A percentile compares a stretch with the other conserved stretches of the same genome.
Conservation (phyloP, 148 eudicot species). For the Camellia sinensis region DNA sequence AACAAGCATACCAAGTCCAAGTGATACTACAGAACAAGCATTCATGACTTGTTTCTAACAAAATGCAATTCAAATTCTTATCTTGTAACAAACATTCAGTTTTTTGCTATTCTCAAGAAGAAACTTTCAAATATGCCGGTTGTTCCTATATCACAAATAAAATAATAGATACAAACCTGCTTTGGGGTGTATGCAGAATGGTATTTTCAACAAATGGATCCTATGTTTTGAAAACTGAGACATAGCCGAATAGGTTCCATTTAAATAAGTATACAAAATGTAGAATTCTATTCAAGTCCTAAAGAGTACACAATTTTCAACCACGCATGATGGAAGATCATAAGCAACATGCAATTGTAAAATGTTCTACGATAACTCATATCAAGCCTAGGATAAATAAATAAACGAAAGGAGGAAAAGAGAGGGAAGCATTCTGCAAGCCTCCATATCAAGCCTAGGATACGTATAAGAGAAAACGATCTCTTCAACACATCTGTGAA, state of each 20-base stretch:
- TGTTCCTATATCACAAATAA: background rate
- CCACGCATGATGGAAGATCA: background rate
- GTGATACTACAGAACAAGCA: background rate
- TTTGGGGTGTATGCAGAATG: constrained; percentile 92
- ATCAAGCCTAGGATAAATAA: too few species aligned
- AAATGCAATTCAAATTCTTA: too few species aligned
- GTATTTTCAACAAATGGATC: constrained; percentile 94
- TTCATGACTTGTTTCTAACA: too few species aligned
- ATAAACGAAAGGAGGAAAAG: too few species aligned
- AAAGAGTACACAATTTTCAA: background rate
- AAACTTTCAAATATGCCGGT: background rate
- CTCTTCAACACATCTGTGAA: constrained; percentile 81
- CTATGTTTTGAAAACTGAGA: constrained; percentile 89
- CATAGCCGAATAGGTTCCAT: constrained; percentile 9
- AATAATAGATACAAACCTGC: constrained; percentile 60
- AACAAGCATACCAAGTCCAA: background rate
- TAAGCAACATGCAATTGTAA: background rate
- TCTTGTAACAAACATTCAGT: too few species aligned
- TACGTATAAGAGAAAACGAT: constrained; percentile 73
- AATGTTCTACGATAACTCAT: too few species aligned
- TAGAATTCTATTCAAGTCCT: background rate
- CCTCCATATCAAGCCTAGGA: constrained; percentile 97
- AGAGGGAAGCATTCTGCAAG: constrained; percentile 20
- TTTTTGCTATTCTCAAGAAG: background rate
- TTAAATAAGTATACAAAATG: background rate